phyloP scores from a whole-genome alignment of 148 eudicot genomes.

The Rhododendron henanense region DNA sequence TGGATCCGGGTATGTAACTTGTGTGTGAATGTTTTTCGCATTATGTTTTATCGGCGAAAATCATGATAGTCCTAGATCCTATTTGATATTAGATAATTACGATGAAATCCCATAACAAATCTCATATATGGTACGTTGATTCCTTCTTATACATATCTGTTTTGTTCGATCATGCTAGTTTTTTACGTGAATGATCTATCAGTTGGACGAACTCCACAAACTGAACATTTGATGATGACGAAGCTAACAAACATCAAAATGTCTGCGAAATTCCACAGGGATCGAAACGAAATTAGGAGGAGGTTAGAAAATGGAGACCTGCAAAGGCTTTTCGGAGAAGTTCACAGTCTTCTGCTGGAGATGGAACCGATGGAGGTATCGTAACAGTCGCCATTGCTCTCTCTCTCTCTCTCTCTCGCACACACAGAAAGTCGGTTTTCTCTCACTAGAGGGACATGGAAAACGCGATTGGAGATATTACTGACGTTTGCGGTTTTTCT shows the following conservation, averaged over 20 bases:
- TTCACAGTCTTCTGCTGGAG: slow-evolving; percentile 58
- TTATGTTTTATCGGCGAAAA: too few relatives aligned
- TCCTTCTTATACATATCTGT: too few relatives aligned
- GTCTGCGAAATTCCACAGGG: not conserved
- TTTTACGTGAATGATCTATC: not conserved
- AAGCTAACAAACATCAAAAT: not conserved
- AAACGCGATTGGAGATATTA: not conserved
- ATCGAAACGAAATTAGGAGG: not conserved
- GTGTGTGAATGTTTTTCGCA: not conserved
- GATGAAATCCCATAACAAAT: too few relatives aligned
- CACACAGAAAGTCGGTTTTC: not conserved
- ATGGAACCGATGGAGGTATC: slow-evolving; percentile 53
- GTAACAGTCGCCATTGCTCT: slow-evolving; percentile 54
- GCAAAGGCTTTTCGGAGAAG: slow-evolving; percentile 65
- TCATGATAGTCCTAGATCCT: too few relatives aligned
- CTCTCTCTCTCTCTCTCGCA: not conserved
- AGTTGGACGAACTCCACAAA: not conserved
- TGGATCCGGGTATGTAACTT: not conserved
- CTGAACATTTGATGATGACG: not conserved
- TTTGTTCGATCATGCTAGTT: not conserved
- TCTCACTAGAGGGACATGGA: too few relatives aligned
- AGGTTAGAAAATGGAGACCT: slow-evolving; percentile 30
- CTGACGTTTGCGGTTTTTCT: not conserved
- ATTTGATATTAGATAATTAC: too few relatives aligned
- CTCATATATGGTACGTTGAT: too few relatives aligned